Evolutionary conservation across 306 rosid genomes (phyloP).

Genomic region (Betula pendula): DNA sequence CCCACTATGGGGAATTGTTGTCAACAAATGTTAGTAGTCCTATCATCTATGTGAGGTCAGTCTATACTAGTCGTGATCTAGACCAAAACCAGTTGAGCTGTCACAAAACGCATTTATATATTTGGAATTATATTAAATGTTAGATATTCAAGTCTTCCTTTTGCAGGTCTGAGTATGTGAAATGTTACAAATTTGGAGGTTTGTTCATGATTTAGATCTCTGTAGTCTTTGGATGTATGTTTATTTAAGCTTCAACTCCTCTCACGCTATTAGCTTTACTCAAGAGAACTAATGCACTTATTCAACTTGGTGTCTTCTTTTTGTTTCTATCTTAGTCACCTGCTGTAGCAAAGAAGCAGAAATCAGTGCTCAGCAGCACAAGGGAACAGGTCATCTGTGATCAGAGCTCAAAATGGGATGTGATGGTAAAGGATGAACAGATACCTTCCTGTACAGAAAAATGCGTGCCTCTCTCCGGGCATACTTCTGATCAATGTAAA

Average conservation of each 20-base stretch:
- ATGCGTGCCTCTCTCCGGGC: constrained; percentile 19
- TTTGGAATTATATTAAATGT: background rate
- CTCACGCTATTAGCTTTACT: background rate
- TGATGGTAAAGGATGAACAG: constrained; percentile 38
- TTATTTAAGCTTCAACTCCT: background rate
- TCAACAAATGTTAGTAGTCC: background rate
- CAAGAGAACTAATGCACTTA: background rate
- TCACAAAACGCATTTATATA: background rate
- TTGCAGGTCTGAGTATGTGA: background rate
- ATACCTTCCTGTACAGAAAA: constrained; percentile 32
- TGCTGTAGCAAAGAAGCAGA: constrained; percentile 41
- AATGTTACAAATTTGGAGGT: background rate
- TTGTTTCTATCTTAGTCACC: constrained; percentile 38
- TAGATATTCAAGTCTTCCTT: background rate
- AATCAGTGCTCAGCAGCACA: constrained; percentile 33
- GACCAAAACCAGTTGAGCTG: background rate
- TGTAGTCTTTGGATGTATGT: background rate
- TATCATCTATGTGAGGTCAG: background rate
- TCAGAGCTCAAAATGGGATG: constrained; percentile 28
- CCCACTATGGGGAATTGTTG: background rate
- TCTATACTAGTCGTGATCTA: background rate
- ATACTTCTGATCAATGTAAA: constrained; percentile 34
- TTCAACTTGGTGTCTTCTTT: background rate
- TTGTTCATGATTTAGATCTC: background rate
- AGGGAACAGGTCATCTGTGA: constrained; percentile 32